Evolutionary conservation across 306 rosid genomes (phyloP).

Genomic region (Senna siamea): DNA sequence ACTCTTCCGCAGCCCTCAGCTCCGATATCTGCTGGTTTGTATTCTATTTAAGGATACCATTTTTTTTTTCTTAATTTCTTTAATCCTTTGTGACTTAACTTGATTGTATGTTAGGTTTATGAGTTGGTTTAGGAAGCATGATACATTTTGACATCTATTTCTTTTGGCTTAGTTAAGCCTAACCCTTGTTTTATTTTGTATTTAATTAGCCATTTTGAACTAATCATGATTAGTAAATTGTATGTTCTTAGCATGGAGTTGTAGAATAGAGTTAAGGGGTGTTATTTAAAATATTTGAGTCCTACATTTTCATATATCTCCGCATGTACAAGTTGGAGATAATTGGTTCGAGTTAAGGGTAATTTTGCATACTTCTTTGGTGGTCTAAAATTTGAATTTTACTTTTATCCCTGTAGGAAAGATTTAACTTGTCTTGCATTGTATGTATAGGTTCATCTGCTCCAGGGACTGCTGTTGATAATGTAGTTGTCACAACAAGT

Average conservation of each 20-base stretch:
- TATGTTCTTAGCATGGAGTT: no score
- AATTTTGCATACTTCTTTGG: background rate
- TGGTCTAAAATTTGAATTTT: background rate
- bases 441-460: conserved; percentile 44
- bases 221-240: background rate
- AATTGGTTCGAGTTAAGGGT: background rate
- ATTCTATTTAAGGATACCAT: background rate
- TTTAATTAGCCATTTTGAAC: background rate
- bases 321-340: conserved; percentile 2
- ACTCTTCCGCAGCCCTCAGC: conserved; percentile 37
- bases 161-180: no score
- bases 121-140: background rate
- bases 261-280: no score
- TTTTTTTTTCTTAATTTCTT: background rate
- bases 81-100: no score
- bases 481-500: background rate
- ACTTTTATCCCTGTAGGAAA: background rate
- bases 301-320: no score
- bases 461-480: conserved; percentile 21
- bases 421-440: conserved; percentile 29
- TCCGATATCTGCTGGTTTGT: conserved; percentile 29
- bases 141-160: background rate
- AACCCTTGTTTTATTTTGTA: background rate
- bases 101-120: background rate
- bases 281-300: background rate